Evolutionary conservation across 495 filamentous ascomycete genomes (phyloP), one percentile per base, ranked within the genome.

Genomic region (Daldinia decipiens): DNA sequence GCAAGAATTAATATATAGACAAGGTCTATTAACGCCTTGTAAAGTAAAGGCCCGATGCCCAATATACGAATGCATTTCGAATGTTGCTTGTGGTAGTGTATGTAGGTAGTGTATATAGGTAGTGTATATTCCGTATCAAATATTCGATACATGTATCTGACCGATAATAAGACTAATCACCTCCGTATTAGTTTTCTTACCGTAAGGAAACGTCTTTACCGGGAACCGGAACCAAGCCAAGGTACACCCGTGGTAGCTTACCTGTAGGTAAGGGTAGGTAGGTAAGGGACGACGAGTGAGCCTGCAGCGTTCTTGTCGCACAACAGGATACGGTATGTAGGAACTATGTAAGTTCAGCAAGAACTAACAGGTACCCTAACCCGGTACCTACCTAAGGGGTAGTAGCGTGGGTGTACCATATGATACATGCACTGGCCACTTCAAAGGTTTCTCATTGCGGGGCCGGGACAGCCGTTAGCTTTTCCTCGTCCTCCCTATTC

Each of bases 231-330:
- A 57, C 57, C 19, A 9, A 47, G 19, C 19, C 9, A 47, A 47
- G 43, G 43, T 47, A 47, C 43, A 47, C 43, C 43, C 43, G 43
- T 38, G 60, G 59, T 59, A 40, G 17, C 53, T n/a, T 26, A n/a
- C 53, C 19, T 17, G 17, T 43, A 31, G 43, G 51, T 54, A n/a
- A 47, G 43, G 43, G 52, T 63, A 58, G 43, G 52, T 63, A 58
- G 62, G 62, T 57, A 62, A 66, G 68, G 68, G 62, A 56, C 62
- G 62, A 52, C 62, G 52, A 43, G 47, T 11, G 36, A 15, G 57
- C 55, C 31, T 64, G 67, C 60, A 70, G 54, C 60, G 66, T 58
- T 21, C 67, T 59, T 64, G 67, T 70, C 60, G 47, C 67, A 70
- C 67, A 64, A 24, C 67, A 70, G 54, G 45, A 31, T 45, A 59